These are phyloP conservation scores for Phytophthora vignae DNA, from an alignment of 352 stramenopile genomes.

Conservation along the genomic window DNA sequence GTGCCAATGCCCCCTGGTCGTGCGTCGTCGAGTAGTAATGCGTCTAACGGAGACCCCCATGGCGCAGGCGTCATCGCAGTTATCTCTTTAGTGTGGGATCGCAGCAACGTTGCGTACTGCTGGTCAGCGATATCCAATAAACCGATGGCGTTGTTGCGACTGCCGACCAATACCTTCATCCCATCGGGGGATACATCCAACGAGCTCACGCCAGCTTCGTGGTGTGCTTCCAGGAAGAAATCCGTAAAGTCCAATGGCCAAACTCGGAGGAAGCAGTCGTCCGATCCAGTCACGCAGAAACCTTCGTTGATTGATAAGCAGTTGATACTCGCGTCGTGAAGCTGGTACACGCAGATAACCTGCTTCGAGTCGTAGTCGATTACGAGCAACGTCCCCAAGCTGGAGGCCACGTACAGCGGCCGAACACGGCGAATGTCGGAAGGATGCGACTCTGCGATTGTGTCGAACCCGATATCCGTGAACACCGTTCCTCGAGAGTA, in stretches of 20 bases:
- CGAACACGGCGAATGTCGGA: conserved; percentile 61
- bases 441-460: conserved; percentile 60
- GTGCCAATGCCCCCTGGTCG: neutral
- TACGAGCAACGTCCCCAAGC: conserved; percentile 76
- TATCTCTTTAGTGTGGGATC: conserved; percentile 75
- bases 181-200: conserved; percentile 84
- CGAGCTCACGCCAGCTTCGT: conserved; percentile 73
- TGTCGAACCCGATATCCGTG: conserved; percentile 89
- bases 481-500: conserved; percentile 89
- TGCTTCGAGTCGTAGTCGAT: conserved; percentile 85
- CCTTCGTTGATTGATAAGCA: conserved; percentile 88
- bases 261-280: conserved; percentile 89
- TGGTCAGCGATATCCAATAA: conserved; percentile 88
- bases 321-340: conserved; percentile 89
- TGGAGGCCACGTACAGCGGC: conserved; percentile 83
- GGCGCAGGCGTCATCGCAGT: conserved; percentile 44
- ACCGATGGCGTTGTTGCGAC: conserved; percentile 78
- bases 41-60: conserved; percentile 29
- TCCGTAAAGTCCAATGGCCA: conserved; percentile 94
- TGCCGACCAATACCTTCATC: conserved; percentile 80
- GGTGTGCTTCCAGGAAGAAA: conserved; percentile 92
- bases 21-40: conserved; percentile 31
- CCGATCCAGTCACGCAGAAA: conserved; percentile 90
- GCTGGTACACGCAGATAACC: conserved; percentile 90
- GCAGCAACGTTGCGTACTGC: conserved; percentile 81